Evolutionary conservation across 768 basidiomycete genomes (phyloP).

Genomic region (Rhodotorula kratochvilovae): DNA sequence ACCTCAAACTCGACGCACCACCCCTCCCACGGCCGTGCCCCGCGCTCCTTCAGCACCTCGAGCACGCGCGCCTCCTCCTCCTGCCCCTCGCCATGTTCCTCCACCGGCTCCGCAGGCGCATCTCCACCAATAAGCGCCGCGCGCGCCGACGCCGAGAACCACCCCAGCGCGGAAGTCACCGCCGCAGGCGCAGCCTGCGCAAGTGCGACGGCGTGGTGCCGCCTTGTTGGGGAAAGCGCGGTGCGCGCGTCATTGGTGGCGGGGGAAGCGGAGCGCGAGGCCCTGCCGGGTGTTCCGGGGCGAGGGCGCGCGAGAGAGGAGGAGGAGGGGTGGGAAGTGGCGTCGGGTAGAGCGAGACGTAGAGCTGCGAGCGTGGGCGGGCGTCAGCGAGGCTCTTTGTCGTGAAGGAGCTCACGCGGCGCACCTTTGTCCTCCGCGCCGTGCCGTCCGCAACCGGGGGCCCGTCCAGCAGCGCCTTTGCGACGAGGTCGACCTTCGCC

Average conservation of each 20-base stretch:
- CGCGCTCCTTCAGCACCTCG: not conserved
- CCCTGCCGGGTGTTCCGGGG: not conserved
- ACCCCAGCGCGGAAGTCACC: constrained; percentile 22
- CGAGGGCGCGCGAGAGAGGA: not conserved
- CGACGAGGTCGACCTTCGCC: constrained; percentile 17
- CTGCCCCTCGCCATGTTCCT: not conserved
- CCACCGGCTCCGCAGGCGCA: not conserved
- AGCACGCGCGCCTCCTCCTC: constrained; percentile 15
- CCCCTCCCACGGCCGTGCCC: constrained; percentile 16
- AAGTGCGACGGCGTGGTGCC: not conserved
- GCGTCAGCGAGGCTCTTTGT: too few relatives aligned
- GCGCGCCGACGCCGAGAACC: constrained; percentile 22
- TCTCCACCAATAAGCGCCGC: constrained; percentile 10
- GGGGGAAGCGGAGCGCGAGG: not conserved
- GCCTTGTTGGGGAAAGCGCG: not conserved
- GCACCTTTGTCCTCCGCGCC: not conserved
- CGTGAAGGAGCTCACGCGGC: too few relatives aligned
- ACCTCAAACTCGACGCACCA: constrained; percentile 35
- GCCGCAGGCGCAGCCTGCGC: constrained; percentile 12
- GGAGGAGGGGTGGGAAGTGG: constrained; percentile 4
- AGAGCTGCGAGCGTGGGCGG: constrained; percentile 2
- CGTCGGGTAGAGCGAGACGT: constrained; percentile 24
- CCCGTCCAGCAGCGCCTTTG: not conserved
- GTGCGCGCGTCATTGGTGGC: not conserved
- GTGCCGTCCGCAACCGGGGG: not conserved